Base-by-base conservation (phyloP, 257 asterid species). In the Jasminum sambac region DNA sequence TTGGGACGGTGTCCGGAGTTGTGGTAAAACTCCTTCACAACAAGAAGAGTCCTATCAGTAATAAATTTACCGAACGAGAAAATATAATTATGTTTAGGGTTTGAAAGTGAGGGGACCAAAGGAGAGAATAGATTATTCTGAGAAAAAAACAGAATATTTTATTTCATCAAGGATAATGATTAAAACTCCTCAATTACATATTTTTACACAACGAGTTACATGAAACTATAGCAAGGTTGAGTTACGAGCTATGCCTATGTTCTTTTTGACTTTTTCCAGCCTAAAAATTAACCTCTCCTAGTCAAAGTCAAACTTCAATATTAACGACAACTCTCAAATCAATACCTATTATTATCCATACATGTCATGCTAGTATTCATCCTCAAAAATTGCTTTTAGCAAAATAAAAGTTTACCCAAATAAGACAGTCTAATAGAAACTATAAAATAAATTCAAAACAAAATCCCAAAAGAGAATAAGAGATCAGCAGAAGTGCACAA, bases 11-110 rank as follows among this genome's bases (percentile, higher is more conserved):
- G 65, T 16, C 66, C 14, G 55, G 83, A 77, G 25, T 59, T 82
- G 55, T 80, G 89, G 79, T 91, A 91, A 83, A 86, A 94, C 17
- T 89, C 99, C 97, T 91, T 67, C 76, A 85, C 14, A 38, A 8
- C 19, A 64, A 79, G 23, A 77, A 76, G 74, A 21, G 41, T 69
- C 42, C 13, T 39, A 50, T 68, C 64, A 71, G 74, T 59, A 67
- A 59, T 30, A 38, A 26, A 48, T 44, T 41, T 4, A 36, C 66
- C 40, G 21, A 30, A 11, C 13, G 0, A 43, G 50, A 14, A 55
- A 55, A 46, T n/a, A 8, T 24, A 64, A 19, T 36, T 7, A 24
- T 6, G n/a, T 12, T 26, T 61, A 13, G 52, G 11, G 34, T 26
- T 6, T 26, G 60, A 66, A 66, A 66, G 40, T 43, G 60, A 43